phyloP scores from a whole-genome alignment of 2,329 filamentous ascomycete species.

The Curvularia spicifera region DNA sequence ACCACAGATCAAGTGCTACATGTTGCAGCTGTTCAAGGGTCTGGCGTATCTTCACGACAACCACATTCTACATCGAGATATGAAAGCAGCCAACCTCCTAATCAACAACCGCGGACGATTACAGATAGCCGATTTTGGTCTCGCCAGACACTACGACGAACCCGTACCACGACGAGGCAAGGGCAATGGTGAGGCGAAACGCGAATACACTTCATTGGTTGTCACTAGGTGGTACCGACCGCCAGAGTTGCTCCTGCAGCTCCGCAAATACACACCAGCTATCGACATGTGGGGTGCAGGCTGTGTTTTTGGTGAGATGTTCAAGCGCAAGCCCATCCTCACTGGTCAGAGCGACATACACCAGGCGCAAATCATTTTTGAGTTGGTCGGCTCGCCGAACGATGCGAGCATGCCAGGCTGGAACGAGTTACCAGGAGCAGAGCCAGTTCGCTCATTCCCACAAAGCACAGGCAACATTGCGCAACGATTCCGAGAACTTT shows the following conservation, averaged over 20 bases:
- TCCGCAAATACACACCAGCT: conserved; percentile 92
- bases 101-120: conserved; percentile 94
- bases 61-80: conserved; percentile 90
- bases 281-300: conserved; percentile 99
- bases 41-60: conserved; percentile 85
- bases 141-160: conserved; percentile 92
- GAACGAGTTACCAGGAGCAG: conserved; percentile 80
- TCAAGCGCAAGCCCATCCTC: conserved; percentile 89
- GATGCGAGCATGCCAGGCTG: conserved; percentile 94
- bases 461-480: conserved; percentile 69
- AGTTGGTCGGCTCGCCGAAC: conserved; percentile 86
- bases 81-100: conserved; percentile 97
- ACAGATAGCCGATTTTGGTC: conserved; percentile 96
- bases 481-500: conserved; percentile 76
- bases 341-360: conserved; percentile 86
- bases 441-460: conserved; percentile 70
- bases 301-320: conserved; percentile 99
- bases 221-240: conserved; percentile 98
- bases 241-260: conserved; percentile 85
- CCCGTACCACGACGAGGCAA: conserved; percentile 75
- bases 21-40: conserved; percentile 90
- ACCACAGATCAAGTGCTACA: conserved; percentile 96
- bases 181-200: conserved; percentile 81
- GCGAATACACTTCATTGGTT: conserved; percentile 95
- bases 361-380: conserved; percentile 93